A percentile compares a stretch with the other conserved stretches of the same genome.
These are phyloP conservation scores for Backusella morwellensis DNA, from an alignment of 192 early-diverging fungal species.

Conservation along the genomic window DNA sequence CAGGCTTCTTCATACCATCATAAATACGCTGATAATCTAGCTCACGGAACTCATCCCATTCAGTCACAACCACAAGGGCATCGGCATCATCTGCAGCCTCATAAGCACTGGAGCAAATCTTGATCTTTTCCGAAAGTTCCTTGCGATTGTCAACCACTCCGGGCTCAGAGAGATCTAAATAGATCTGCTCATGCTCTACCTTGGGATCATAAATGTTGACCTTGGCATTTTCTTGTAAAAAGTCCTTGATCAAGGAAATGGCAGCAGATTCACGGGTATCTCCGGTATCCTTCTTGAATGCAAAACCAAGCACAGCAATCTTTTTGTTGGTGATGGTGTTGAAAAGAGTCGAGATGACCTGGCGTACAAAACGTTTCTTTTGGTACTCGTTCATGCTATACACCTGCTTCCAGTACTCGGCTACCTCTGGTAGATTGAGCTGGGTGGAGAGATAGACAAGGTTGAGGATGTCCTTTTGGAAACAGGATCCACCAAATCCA, in stretches of 20 bases:
- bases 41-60: slow-evolving; percentile 88
- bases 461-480: slow-evolving; percentile 93
- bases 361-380: slow-evolving; percentile 75
- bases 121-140: slow-evolving; percentile 58
- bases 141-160: slow-evolving; percentile 46
- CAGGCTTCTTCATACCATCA: slow-evolving; percentile 76
- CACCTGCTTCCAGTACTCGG: slow-evolving; percentile 90
- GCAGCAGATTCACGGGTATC: slow-evolving; percentile 93
- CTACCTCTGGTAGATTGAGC: slow-evolving; percentile 84
- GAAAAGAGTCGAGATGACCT: slow-evolving; percentile 69
- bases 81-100: slow-evolving; percentile 69
- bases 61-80: slow-evolving; percentile 78
- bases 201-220: slow-evolving; percentile 90
- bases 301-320: slow-evolving; percentile 83
- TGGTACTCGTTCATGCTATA: slow-evolving; percentile 90
- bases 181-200: slow-evolving; percentile 69
- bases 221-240: slow-evolving; percentile 73
- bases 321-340: slow-evolving; percentile 79
- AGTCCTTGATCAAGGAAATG: slow-evolving; percentile 72
- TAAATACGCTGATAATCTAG: slow-evolving; percentile 70
- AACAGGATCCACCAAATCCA: slow-evolving; percentile 93
- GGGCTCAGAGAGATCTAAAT: slow-evolving; percentile 58
- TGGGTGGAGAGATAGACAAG: slow-evolving; percentile 84
- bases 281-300: slow-evolving; percentile 93
- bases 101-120: slow-evolving; percentile 62